Evolutionary conservation across 805 yeast genomes (phyloP), one percentile per base, ranked within the genome.

Genomic region (Cyberlindnera japonica): DNA sequence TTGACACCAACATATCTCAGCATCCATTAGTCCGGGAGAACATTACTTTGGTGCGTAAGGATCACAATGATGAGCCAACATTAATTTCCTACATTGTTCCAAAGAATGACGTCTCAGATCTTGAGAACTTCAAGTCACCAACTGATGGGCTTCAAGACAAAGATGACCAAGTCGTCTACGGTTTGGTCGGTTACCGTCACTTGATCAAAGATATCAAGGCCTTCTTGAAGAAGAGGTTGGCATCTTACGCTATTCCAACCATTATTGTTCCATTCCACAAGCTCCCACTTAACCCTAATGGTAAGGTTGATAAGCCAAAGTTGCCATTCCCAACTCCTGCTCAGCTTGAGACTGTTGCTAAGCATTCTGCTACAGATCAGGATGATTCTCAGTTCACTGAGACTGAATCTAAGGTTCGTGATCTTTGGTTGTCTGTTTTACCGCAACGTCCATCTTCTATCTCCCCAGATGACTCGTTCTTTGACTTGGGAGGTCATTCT

Each of bases 401-500:
- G 32, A 71, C 75, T 25, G 95, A 93, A 65, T 63, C 71, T 2
- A 68, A 76, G 44, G 76, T 93, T 31, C 77, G 83, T 47, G 90
- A 89, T 42, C 63, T 93, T 44, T 93, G 99, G 99, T 65, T 83
- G 38, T 74, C 74, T 19, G 83, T 93, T 11, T 72, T 93, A 51
- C 98, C 98, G 31, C 83, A 79, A 50, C 75, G 78, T 48, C 96
- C 97, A 6, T 83, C 91, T 2, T 66, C 84, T 3, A 74, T 89
- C 31, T 71, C 82, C 22, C 82, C 83, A 24, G 75, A 75, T 3
- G 99, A 93, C 61, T 85, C 95, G 2, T 93, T 93, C 76, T 93
- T 93, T 57, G 99, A 93, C 59, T 68, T 95, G 38, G 99, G 99
- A 44, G 99, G 99, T 3, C 99, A 93, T 64, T 91, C 98, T 1